These are phyloP conservation scores for Wallacemonas sp. DNA, from an alignment of 208 protist genomes.

Conservation along the genomic window DNA sequence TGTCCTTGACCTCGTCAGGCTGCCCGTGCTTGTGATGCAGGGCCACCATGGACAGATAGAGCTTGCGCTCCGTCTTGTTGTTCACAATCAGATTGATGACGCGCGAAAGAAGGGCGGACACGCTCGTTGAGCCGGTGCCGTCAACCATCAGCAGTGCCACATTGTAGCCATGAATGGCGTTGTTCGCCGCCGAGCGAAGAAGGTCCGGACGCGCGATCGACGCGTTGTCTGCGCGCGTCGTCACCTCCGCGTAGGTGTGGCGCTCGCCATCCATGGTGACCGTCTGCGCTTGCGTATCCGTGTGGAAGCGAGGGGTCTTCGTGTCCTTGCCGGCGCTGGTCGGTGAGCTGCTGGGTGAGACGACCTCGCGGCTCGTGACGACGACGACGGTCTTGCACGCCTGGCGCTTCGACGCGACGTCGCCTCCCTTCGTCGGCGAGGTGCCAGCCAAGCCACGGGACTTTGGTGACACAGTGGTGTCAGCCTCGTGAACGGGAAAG, in stretches of 20 bases:
- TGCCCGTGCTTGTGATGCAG: neutral
- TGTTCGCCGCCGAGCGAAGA: slow-evolving; percentile 13
- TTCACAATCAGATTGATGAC: slow-evolving; percentile 17
- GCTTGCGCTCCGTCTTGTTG: slow-evolving; percentile 5
- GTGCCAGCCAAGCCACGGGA: neutral
- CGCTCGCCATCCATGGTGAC: neutral
- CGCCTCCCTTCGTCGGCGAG: neutral
- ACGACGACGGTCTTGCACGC: slow-evolving; percentile 5
- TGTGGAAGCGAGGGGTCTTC: neutral
- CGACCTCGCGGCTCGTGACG: slow-evolving; percentile 4
- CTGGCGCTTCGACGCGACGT: neutral
- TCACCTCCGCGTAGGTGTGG: slow-evolving; percentile 25
- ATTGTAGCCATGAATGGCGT: slow-evolving; percentile 27
- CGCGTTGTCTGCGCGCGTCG: slow-evolving; percentile 19
- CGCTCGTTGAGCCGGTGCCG: slow-evolving; percentile 12
- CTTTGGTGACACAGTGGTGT: neutral
- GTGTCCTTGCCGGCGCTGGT: neutral
- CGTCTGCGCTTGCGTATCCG: slow-evolving; percentile 13
- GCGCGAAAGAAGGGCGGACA: slow-evolving; percentile 16
- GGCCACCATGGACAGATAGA: slow-evolving; percentile 16
- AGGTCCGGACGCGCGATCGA: slow-evolving; percentile 19
- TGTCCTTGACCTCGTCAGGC: slow-evolving; percentile 17
- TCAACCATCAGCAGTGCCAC: slow-evolving; percentile 21
- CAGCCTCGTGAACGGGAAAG: neutral
- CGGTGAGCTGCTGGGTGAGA: slow-evolving; percentile 4